Evolutionary conservation across 345 rosid species (phyloP).

Genomic region (Corchorus capsularis): DNA sequence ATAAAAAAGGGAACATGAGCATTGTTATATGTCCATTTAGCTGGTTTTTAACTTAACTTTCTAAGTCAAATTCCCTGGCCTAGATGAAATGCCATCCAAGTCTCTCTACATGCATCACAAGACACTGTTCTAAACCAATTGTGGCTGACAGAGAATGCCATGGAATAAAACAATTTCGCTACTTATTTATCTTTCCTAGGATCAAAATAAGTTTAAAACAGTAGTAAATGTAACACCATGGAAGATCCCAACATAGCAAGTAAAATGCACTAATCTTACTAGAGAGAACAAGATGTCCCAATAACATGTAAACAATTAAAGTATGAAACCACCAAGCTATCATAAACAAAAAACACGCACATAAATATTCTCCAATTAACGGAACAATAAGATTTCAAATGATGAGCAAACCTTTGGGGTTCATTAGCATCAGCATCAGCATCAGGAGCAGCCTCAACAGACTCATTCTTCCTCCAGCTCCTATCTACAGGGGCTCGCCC

Average conservation of each 20-base stretch:
- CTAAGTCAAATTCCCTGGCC: too few species aligned
- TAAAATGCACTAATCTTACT: neutral
- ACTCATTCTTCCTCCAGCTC: slow-evolving; percentile 62
- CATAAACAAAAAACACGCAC: neutral
- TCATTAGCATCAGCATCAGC: slow-evolving; percentile 3
- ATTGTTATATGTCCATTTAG: too few species aligned
- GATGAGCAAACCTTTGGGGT: slow-evolving; percentile 37
- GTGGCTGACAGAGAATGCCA: neutral
- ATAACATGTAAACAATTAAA: neutral
- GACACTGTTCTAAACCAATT: neutral
- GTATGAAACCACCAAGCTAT: neutral
- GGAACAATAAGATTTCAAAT: slow-evolving; percentile 26
- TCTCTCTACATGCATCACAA: neutral
- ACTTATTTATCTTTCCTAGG: neutral
- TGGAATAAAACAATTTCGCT: neutral
- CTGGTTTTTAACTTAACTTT: too few species aligned
- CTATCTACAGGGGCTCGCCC: slow-evolving; percentile 38
- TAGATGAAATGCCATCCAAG: too few species aligned
- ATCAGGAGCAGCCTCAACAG: slow-evolving; percentile 16
- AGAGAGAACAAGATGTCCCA: neutral
- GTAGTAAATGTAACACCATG: neutral
- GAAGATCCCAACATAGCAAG: slow-evolving; percentile 6
- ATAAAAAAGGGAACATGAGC: too few species aligned
- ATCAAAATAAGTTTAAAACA: neutral
- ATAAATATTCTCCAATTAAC: slow-evolving; percentile 18